These are phyloP conservation scores for Aspergillus oerlinghausenensis DNA, from an alignment of 2,329 filamentous ascomycete genomes.

Conservation along the genomic window DNA sequence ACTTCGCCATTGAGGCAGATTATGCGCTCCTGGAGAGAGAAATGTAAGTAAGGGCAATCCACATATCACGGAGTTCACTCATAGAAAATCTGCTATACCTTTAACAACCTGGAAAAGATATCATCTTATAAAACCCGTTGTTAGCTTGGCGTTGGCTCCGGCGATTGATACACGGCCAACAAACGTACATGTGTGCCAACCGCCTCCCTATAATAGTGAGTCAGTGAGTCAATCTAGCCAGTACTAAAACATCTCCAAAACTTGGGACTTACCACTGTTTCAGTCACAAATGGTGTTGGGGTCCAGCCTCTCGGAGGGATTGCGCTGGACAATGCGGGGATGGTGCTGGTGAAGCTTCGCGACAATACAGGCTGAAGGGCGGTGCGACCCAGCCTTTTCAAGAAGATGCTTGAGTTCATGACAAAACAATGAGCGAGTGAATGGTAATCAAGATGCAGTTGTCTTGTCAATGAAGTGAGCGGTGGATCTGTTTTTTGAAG, in stretches of 20 bases:
- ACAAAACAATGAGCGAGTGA: background rate
- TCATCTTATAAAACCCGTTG: constrained; percentile 53
- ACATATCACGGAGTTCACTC: constrained; percentile 4
- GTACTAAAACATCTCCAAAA: background rate
- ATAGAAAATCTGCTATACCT: constrained; percentile 50
- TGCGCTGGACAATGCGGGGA: constrained; percentile 20
- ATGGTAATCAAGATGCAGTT: no score
- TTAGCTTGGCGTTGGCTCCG: constrained; percentile 6
- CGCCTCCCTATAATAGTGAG: constrained; percentile 54
- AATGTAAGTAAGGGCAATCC: background rate
- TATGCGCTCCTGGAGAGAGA: constrained; percentile 69
- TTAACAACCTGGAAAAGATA: constrained; percentile 74
- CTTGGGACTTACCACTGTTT: constrained; percentile 49
- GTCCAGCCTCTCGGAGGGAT: constrained; percentile 41
- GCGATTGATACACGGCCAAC: background rate
- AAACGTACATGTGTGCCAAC: constrained; percentile 70
- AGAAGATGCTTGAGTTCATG: constrained; percentile 21
- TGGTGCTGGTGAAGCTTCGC: constrained; percentile 28
- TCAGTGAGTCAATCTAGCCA: constrained; percentile 15
- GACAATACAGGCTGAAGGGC: constrained; percentile 9
- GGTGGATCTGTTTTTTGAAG: background rate
- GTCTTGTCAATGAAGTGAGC: background rate
- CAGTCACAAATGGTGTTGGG: constrained; percentile 52
- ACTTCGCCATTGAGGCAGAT: constrained; percentile 89
- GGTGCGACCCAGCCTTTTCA: constrained; percentile 21